Conservation (phyloP, 768 basidiomycete genomes). For the Trametes cingulata region DNA sequence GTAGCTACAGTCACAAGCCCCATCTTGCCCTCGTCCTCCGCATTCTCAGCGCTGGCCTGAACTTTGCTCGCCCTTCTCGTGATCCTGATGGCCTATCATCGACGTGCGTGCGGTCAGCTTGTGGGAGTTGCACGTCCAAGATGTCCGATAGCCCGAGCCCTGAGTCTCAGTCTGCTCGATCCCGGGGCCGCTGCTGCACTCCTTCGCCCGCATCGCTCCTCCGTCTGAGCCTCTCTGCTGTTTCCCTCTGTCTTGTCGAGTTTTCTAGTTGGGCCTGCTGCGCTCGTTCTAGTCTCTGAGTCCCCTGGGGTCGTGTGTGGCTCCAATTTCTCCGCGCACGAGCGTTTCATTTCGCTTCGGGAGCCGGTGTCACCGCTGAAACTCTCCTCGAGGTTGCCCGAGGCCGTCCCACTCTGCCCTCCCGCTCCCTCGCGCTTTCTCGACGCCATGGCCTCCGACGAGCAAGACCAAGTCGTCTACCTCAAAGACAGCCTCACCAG, state of each 20-base stretch:
- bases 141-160: not conserved
- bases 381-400: not conserved
- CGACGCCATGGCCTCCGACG: slow-evolving; percentile 3
- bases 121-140: not conserved
- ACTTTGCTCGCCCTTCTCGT: slow-evolving; percentile 5
- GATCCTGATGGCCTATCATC: slow-evolving; percentile 14
- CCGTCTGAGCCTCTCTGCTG: not conserved
- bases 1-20: slow-evolving; percentile 12
- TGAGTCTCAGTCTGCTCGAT: no score
- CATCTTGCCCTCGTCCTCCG: not conserved
- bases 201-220: not conserved
- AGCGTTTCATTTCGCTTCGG: slow-evolving; percentile 3
- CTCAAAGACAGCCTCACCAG: slow-evolving; percentile 9
- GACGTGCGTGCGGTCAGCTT: slow-evolving; percentile 1
- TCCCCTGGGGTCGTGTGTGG: not conserved
- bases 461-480: slow-evolving; percentile 18
- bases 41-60: slow-evolving; percentile 5
- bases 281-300: not conserved
- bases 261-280: not conserved
- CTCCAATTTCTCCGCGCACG: not conserved
- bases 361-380: slow-evolving; percentile 9
- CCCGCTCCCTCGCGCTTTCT: not conserved
- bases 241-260: not conserved
- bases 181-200: not conserved
- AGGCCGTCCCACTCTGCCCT: not conserved